A percentile compares a stretch with the other conserved stretches of the same genome.
Evolutionary conservation across 1,284 basidiomycete species (phyloP).

Genomic region (Malassezia furfur): DNA sequence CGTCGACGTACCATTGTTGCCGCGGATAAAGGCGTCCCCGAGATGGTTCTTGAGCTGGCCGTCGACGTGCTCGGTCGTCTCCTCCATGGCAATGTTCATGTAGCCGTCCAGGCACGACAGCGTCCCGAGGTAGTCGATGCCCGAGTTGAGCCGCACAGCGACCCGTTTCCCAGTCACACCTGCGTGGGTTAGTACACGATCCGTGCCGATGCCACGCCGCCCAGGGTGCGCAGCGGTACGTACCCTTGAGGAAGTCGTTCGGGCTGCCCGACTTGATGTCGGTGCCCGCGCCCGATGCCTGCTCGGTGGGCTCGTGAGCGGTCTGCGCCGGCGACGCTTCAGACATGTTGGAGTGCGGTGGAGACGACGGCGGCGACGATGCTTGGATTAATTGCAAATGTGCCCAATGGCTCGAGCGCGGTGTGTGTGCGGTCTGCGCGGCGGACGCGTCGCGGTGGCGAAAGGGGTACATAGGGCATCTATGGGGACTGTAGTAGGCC

Average conservation of each 20-base stretch:
- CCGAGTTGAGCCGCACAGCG: constrained; percentile 84
- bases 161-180: constrained; percentile 84
- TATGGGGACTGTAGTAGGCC: too few species aligned
- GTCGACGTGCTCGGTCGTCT: constrained; percentile 88
- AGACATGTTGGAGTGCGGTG: not conserved
- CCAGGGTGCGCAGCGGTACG: not conserved
- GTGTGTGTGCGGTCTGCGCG: too few species aligned
- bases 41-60: constrained; percentile 76
- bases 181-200: not conserved
- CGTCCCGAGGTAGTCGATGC: constrained; percentile 86
- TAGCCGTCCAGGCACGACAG: constrained; percentile 88
- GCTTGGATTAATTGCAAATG: not conserved
- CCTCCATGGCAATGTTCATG: constrained; percentile 94
- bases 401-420: not conserved
- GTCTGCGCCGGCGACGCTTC: not conserved
- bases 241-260: constrained; percentile 42
- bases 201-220: constrained; percentile 49
- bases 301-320: constrained; percentile 29
- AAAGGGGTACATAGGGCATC: too few species aligned
- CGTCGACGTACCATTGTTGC: constrained; percentile 75
- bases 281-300: constrained; percentile 47
- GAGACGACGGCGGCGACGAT: not conserved
- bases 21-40: constrained; percentile 88
- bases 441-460: too few species aligned
- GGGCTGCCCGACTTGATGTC: constrained; percentile 30